Percentiles rank a stretch among this genome's conserved stretches.
Conservation (phyloP, 352 stramenopile genomes). For the Phytopythium boreale region DNA sequence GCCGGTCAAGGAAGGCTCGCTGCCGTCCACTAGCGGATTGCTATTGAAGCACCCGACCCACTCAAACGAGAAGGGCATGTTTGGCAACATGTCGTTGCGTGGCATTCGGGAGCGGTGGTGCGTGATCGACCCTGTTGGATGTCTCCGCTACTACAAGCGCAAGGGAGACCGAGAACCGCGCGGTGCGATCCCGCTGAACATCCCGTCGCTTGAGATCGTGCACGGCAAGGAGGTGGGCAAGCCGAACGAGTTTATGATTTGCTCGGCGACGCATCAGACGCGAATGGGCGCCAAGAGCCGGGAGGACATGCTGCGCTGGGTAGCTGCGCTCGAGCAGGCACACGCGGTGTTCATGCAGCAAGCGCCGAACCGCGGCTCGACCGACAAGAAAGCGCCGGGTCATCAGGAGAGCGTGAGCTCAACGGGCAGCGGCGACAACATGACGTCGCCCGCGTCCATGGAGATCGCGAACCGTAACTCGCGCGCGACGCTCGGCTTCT, state of each 20-base stretch:
- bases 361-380: conserved; percentile 14
- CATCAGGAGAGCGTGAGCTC: conserved; percentile 16
- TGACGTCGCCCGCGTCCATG: conserved; percentile 19
- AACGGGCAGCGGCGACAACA: conserved; percentile 22
- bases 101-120: conserved; percentile 76
- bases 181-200: conserved; percentile 59
- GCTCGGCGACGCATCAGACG: conserved; percentile 70
- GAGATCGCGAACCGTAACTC: conserved; percentile 40
- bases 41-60: conserved; percentile 77
- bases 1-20: conserved; percentile 14
- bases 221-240: conserved; percentile 67
- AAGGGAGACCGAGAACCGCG: conserved; percentile 73
- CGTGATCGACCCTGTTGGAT: conserved; percentile 58
- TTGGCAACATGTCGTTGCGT: conserved; percentile 76
- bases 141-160: conserved; percentile 77
- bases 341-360: conserved; percentile 55
- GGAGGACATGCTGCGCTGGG: conserved; percentile 73
- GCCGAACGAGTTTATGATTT: conserved; percentile 75
- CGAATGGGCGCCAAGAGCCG: conserved; percentile 66
- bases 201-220: conserved; percentile 67
- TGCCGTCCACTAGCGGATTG: conserved; percentile 48
- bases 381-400: conserved; percentile 15
- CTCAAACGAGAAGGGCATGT: conserved; percentile 74
- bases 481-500: conserved; percentile 73
- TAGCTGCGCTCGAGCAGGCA: conserved; percentile 49